Base-by-base conservation (phyloP, 768 basidiomycete species). In the Pleurotus tuber-regium region DNA sequence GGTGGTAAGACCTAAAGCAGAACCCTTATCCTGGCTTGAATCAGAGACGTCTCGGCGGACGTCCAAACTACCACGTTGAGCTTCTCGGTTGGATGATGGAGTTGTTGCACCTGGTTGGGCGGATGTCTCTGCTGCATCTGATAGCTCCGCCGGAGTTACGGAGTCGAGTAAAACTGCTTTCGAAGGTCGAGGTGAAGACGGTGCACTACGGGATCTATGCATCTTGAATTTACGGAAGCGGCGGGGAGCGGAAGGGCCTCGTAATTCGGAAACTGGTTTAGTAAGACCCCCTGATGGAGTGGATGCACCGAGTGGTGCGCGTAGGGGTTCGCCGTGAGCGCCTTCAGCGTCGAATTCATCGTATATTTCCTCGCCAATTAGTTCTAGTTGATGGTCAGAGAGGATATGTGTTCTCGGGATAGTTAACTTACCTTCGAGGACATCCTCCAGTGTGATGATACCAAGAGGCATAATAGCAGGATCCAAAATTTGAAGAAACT, bases 331-430 rank as follows among this genome's bases (percentile, higher is more conserved):
- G 10, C 74, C 80, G 55, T 75, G 79, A n/a, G 80, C 80, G 35
- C 87, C 89, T 65, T 89, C 81, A 9, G 79, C 77, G 61, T 93
- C 92, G 63, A 90, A 93, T 69, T 94, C 92, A 61, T 94, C 91
- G 54, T 89, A 91, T 47, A 95, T 93, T 61, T 94, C 92, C 69
- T 94, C 91, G 11, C 92, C 92, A 50, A 95, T 94, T 9, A 95
- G 76, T 63, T 94, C 92, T 90, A 59, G 7, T 41, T 24, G 26
- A 21, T 1, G 28, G 8, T 4, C 33, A 18, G 16, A 25, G 51
- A 24, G 10, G n/a, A n/a, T n/a, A n/a, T n/a, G n/a, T n/a, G n/a
- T n/a, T n/a, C n/a, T n/a, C n/a, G n/a, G n/a, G n/a, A n/a, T n/a
- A n/a, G n/a, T n/a, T 25, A 16, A 33, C 59, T 62, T 46, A 87